Evolutionary conservation across 768 basidiomycete genomes (phyloP).

Genomic region (Lactarius sanguifluus): DNA sequence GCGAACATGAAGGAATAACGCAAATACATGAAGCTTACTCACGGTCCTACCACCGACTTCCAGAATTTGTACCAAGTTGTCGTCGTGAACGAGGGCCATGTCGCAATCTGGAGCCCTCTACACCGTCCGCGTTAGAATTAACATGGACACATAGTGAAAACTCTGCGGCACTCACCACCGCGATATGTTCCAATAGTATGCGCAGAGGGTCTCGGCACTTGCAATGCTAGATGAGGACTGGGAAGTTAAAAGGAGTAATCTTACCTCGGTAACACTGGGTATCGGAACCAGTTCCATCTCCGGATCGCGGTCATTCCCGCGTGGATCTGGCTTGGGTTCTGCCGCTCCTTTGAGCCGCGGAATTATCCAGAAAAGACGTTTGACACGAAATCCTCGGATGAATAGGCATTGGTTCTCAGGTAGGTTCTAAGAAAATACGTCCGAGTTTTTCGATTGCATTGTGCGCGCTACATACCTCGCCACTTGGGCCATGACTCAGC

Average conservation of each 20-base stretch:
- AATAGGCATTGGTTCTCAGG: not conserved
- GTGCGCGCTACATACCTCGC: not conserved
- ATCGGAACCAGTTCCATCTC: not conserved
- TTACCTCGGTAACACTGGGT: not conserved
- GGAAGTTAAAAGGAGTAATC: not conserved
- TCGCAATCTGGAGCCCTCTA: too few relatives aligned
- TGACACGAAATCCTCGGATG: not conserved
- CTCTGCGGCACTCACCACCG: too few relatives aligned
- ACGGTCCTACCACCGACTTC: too few relatives aligned
- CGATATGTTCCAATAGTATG: too few relatives aligned
- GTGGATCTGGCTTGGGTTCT: not conserved
- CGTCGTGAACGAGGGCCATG: too few relatives aligned
- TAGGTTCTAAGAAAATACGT: not conserved
- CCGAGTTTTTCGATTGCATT: not conserved
- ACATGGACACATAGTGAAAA: too few relatives aligned
- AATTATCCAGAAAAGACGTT: not conserved
- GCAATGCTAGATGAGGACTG: too few relatives aligned
- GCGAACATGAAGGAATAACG: too few relatives aligned
- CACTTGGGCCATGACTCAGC: not conserved
- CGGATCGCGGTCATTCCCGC: not conserved
- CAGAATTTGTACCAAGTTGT: too few relatives aligned
- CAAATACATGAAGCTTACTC: too few relatives aligned
- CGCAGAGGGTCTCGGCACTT: too few relatives aligned
- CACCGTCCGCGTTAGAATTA: too few relatives aligned
- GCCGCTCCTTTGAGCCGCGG: not conserved